Evolutionary conservation across 768 basidiomycete genomes (phyloP), one percentile per base, ranked within the genome.

Genomic region (Coprinopsis sp.): DNA sequence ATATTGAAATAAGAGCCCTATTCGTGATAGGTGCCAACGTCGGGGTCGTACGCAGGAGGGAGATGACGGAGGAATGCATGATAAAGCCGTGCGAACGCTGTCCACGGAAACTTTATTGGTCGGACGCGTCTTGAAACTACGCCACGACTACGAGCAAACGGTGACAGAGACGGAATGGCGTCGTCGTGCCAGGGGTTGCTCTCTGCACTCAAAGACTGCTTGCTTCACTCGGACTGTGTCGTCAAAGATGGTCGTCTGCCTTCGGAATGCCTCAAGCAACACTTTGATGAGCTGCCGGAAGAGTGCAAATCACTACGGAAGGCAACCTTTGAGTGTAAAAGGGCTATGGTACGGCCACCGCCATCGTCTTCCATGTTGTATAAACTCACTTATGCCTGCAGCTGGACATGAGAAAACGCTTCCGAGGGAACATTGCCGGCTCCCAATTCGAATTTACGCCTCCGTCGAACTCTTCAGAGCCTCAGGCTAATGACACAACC

Each of bases 291-390:
- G 52, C 73, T 95, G 21, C 91, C 92, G 2, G 81, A 87, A 54
- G 75, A 85, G 55, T 95, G 92, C 61, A 79, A 81, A 60, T 76
- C 80, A 22, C 67, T 95, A 45, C 75, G 92, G 42, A 82, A 80
- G 63, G 88, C 89, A 10, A 82, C 87, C 1, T 92, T 87, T 55
- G 89, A 94, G 54, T 95, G 92, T 69, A 95, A 95, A 64, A 76
- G 90, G 49, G 88, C 84, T 33, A 87, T 91, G 87, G 90, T 91
- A 49, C 49, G 81, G 70, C 19, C 14, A 21, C 41, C 27, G 11
- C 49, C 23, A 33, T 25, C 13, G 11, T 33, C 37, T 7, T 1
- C 16, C 39, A 19, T 13, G 2, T 24, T 42, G 25, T 40, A 22
- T 28, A 37, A 31, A 34, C 39, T 38, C 44, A 21, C 38, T 18